Conservation (phyloP, 768 basidiomycete species). For the Psilocybe subaeruginosa region DNA sequence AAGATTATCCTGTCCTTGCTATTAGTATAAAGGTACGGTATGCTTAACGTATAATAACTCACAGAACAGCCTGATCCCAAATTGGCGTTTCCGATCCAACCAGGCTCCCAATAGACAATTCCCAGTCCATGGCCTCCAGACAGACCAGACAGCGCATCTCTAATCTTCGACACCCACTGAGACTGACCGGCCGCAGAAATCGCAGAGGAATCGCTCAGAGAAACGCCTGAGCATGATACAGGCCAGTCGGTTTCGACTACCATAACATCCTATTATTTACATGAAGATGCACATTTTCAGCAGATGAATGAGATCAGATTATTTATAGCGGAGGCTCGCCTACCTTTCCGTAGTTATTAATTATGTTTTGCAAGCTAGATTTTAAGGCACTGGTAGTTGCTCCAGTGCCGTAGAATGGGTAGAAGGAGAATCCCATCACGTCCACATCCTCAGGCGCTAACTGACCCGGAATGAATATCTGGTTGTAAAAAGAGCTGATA, state of each 20-base stretch:
- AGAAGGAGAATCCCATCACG: constrained; percentile 66
- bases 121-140: constrained; percentile 52
- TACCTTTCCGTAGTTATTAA: constrained; percentile 52
- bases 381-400: constrained; percentile 55
- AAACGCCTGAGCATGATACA: constrained; percentile 44
- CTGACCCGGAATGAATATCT: constrained; percentile 56
- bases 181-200: constrained; percentile 54
- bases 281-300: neutral
- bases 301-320: neutral
- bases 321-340: neutral
- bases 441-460: constrained; percentile 54
- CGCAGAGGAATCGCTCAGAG: constrained; percentile 49
- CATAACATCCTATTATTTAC: constrained; percentile 45
- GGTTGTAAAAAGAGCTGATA: constrained; percentile 50
- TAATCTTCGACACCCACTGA: constrained; percentile 56
- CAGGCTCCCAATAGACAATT: constrained; percentile 70
- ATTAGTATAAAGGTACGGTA: neutral
- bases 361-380: constrained; percentile 52
- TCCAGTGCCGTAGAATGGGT: constrained; percentile 62
- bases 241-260: constrained; percentile 73
- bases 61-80: constrained; percentile 47
- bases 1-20: constrained; percentile 42
- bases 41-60: constrained; percentile 11
- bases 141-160: constrained; percentile 44
- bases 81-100: constrained; percentile 60